Evolutionary conservation across 2,329 filamentous ascomycete species (phyloP).

Genomic region (Alternaria consortialis): DNA sequence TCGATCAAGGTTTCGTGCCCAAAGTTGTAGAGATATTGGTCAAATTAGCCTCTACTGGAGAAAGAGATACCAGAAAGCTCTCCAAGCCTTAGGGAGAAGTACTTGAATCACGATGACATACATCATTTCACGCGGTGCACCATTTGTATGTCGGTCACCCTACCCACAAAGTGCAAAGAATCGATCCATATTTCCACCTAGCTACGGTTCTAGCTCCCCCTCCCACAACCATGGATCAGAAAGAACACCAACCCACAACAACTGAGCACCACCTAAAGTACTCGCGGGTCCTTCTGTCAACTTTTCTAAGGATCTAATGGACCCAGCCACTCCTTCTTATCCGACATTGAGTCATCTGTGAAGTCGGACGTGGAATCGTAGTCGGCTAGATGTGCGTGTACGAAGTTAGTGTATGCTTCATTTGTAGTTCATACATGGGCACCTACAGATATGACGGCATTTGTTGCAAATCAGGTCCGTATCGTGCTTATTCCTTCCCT

Average conservation of each 20-base stretch:
- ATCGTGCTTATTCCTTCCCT: neutral
- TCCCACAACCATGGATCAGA: neutral
- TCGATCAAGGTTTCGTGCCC: slow-evolving; percentile 5
- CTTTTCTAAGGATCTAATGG: neutral
- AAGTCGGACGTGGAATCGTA: neutral
- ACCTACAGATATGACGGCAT: neutral
- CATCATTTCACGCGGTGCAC: too few relatives aligned
- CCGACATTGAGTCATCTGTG: neutral
- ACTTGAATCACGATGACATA: too few relatives aligned
- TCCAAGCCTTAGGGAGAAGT: too few relatives aligned
- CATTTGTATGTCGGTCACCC: too few relatives aligned
- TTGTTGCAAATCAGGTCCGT: neutral
- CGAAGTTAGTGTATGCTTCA: neutral
- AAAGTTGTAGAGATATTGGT: neutral
- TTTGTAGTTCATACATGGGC: neutral
- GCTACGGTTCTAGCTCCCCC: neutral
- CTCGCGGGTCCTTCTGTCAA: neutral
- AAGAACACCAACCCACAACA: neutral
- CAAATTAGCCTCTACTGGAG: neutral
- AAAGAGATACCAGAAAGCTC: neutral
- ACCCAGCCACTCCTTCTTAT: neutral
- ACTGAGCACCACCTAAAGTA: neutral
- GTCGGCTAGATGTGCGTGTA: neutral
- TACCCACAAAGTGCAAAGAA: too few relatives aligned
- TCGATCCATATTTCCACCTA: neutral